These are phyloP conservation scores for Lachnellula cervina DNA, from an alignment of 2,329 filamentous ascomycete species.

Conservation along the genomic window DNA sequence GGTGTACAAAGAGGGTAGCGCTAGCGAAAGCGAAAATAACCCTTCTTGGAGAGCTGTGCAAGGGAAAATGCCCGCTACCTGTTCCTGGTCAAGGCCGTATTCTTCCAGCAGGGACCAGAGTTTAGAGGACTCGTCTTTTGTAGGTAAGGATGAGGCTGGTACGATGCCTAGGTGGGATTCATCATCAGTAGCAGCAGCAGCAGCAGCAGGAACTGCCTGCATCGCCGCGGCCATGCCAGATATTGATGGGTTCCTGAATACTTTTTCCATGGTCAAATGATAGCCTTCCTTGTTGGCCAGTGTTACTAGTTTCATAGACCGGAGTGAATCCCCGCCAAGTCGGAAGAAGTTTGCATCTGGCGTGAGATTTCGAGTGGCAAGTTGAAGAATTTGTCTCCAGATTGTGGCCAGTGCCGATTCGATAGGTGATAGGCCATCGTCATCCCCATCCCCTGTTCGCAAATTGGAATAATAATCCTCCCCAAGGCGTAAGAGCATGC, in stretches of 20 bases:
- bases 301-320: conserved; percentile 26
- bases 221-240: too few relatives aligned
- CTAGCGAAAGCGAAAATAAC: conserved; percentile 32
- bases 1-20: conserved; percentile 31
- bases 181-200: neutral
- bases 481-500: conserved; percentile 40
- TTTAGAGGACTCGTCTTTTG: neutral
- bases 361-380: conserved; percentile 38
- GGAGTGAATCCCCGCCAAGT: conserved; percentile 32
- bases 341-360: conserved; percentile 30
- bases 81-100: neutral
- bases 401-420: too few relatives aligned
- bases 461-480: conserved; percentile 29
- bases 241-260: too few relatives aligned
- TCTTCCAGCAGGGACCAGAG: neutral
- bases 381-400: conserved; percentile 44
- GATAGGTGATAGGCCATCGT: too few relatives aligned
- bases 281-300: too few relatives aligned
- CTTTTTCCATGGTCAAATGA: too few relatives aligned
- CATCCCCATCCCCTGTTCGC: conserved; percentile 22
- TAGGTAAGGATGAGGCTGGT: neutral
- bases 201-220: neutral
- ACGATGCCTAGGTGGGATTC: neutral
- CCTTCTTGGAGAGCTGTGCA: conserved; percentile 34
- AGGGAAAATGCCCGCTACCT: conserved; percentile 34